phyloP scores from a whole-genome alignment of 2,329 filamentous ascomycete genomes.

The Parascedosporium putredinis region DNA sequence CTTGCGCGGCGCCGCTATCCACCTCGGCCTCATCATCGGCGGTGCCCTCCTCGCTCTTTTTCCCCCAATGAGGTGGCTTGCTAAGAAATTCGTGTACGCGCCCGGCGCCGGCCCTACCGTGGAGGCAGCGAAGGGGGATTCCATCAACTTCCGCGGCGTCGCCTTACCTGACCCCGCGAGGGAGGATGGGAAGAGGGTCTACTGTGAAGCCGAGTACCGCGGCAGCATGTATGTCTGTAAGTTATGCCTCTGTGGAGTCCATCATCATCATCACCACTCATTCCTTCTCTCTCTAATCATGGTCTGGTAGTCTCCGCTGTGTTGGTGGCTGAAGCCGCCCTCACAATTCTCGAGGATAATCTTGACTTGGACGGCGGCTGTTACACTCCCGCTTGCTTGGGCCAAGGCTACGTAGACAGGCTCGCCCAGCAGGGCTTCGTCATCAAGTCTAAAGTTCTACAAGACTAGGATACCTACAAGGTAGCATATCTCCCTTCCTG shows the following conservation, averaged over 20 bases:
- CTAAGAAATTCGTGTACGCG: constrained; percentile 33
- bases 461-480: no score
- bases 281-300: not conserved
- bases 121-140: constrained; percentile 46
- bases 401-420: constrained; percentile 55
- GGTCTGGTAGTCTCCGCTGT: constrained; percentile 48
- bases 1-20: constrained; percentile 37
- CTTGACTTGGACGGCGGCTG: constrained; percentile 53
- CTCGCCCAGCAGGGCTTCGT: constrained; percentile 51
- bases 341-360: constrained; percentile 54
- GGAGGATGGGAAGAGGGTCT: constrained; percentile 37
- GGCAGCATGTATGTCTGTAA: constrained; percentile 57
- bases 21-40: constrained; percentile 36
- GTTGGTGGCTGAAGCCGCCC: constrained; percentile 52
- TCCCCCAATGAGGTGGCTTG: constrained; percentile 33
- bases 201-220: constrained; percentile 33
- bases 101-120: constrained; percentile 44
- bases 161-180: constrained; percentile 48
- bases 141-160: constrained; percentile 53
- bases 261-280: constrained; percentile 9
- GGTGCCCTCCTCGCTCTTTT: constrained; percentile 32
- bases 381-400: constrained; percentile 62
- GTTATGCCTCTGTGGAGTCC: constrained; percentile 16
- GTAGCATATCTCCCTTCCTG: no score
- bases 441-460: constrained; percentile 42